Evolutionary conservation across 306 rosid species (phyloP).

Genomic region (Gleditsia sinensis): DNA sequence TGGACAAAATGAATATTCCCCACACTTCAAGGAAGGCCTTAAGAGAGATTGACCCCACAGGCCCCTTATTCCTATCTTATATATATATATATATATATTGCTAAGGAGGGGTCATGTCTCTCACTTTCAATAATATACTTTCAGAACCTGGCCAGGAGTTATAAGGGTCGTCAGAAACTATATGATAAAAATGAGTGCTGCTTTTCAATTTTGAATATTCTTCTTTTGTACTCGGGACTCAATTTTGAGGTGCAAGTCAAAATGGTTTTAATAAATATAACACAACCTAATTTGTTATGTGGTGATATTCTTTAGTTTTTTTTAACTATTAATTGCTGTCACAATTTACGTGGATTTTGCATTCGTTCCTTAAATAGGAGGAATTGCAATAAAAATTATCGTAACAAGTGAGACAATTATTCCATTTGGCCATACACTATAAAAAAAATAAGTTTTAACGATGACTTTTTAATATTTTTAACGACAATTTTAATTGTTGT

Average conservation of each 20-base stretch:
- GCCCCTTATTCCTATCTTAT: slow-evolving; percentile 46
- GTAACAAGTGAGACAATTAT: too few species aligned
- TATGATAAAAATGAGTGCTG: slow-evolving; percentile 52
- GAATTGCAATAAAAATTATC: too few species aligned
- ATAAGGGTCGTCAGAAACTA: slow-evolving; percentile 40
- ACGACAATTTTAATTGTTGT: too few species aligned
- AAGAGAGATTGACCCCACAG: slow-evolving; percentile 47
- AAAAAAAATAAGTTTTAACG: too few species aligned
- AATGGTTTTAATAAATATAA: slow-evolving; percentile 37
- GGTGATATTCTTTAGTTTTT: background rate
- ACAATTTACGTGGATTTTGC: slow-evolving; percentile 7
- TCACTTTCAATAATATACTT: slow-evolving; percentile 50
- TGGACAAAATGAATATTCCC: slow-evolving; percentile 78
- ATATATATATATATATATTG: slow-evolving; percentile 36
- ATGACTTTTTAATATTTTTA: too few species aligned
- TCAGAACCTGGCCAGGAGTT: slow-evolving; percentile 45
- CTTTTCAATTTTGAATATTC: slow-evolving; percentile 74
- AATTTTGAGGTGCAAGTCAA: slow-evolving; percentile 44
- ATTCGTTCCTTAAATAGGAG: background rate
- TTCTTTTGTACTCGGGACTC: slow-evolving; percentile 59
- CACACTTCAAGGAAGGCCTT: slow-evolving; percentile 37
- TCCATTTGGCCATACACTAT: too few species aligned
- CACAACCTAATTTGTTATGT: slow-evolving; percentile 15
- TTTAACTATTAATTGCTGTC: background rate
- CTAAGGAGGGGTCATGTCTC: slow-evolving; percentile 51